Conservation (phyloP, 2,329 filamentous ascomycete species). For the Aspergillus clavatus region DNA sequence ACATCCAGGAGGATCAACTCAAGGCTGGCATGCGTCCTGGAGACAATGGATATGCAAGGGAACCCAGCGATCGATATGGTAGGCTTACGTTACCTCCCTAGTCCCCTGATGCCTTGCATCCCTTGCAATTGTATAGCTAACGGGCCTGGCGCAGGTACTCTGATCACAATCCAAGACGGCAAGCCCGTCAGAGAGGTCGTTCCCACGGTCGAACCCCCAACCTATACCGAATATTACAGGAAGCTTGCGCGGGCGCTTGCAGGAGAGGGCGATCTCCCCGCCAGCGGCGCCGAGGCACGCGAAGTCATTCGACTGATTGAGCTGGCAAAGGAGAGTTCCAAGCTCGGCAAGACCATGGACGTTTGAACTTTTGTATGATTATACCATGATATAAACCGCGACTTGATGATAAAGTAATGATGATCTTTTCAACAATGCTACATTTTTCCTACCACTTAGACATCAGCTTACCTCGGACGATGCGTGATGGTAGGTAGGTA, state of each 20-base stretch:
- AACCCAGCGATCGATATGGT: conserved; percentile 56
- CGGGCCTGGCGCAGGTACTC: conserved; percentile 23
- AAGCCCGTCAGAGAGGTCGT: conserved; percentile 48
- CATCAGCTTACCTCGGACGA: no score
- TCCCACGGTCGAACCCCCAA: conserved; percentile 60
- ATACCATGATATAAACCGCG: neutral
- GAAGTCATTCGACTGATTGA: conserved; percentile 55
- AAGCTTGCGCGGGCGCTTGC: conserved; percentile 49
- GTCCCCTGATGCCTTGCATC: neutral
- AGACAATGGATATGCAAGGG: conserved; percentile 61
- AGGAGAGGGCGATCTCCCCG: conserved; percentile 52
- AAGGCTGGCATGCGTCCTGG: conserved; percentile 58
- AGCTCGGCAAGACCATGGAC: conserved; percentile 46
- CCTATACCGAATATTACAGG: conserved; percentile 65
- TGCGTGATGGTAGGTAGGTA: no score
- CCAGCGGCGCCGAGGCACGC: conserved; percentile 49
- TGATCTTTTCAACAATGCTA: no score
- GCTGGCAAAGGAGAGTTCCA: conserved; percentile 51
- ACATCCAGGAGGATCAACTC: conserved; percentile 72
- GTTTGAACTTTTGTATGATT: conserved; percentile 19
- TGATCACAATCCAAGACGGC: conserved; percentile 55
- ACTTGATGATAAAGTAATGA: neutral
- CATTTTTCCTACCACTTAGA: no score
- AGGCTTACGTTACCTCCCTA: conserved; percentile 25
- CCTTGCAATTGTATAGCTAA: neutral